Percentiles rank a stretch among this genome's conserved stretches.
Evolutionary conservation across 768 basidiomycete species (phyloP).

Genomic region (Phlebiopsis gigantea): DNA sequence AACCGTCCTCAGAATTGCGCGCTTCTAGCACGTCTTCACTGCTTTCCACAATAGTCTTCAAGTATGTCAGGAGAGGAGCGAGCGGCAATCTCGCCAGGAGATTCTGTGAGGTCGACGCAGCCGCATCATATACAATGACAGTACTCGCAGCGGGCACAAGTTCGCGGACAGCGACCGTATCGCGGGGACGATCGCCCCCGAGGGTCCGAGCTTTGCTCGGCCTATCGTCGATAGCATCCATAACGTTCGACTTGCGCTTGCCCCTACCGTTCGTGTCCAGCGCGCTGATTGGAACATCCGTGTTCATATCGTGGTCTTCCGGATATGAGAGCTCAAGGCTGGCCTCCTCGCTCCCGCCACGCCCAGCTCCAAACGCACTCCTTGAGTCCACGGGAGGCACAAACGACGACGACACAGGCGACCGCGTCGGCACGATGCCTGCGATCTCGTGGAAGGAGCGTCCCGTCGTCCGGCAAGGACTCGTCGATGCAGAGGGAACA

Average conservation of each 20-base stretch:
- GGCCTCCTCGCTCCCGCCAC: not conserved
- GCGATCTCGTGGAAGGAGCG: slow-evolving; percentile 16
- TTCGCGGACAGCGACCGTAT: slow-evolving; percentile 47
- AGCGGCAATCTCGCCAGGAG: slow-evolving; percentile 39
- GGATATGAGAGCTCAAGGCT: slow-evolving; percentile 1
- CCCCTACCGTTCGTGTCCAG: slow-evolving; percentile 33
- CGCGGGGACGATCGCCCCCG: slow-evolving; percentile 60
- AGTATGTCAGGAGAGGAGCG: slow-evolving; percentile 34
- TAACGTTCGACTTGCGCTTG: slow-evolving; percentile 46
- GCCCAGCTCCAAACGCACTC: not conserved
- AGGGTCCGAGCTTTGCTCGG: slow-evolving; percentile 47
- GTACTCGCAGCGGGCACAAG: slow-evolving; percentile 28
- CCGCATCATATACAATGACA: slow-evolving; percentile 10
- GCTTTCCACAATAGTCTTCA: slow-evolving; percentile 54
- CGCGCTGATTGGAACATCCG: slow-evolving; percentile 43
- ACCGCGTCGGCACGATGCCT: slow-evolving; percentile 11
- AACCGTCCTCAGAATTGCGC: slow-evolving; percentile 65
- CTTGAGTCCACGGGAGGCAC: not conserved
- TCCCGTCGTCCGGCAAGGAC: not conserved
- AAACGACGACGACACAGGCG: not conserved
- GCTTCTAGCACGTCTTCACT: slow-evolving; percentile 70
- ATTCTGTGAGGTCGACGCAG: slow-evolving; percentile 8
- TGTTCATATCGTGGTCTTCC: slow-evolving; percentile 36
- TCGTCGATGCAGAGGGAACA: not conserved
- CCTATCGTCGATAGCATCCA: slow-evolving; percentile 36